A percentile compares a stretch with the other conserved stretches of the same genome.
phyloP scores from a whole-genome alignment of 352 stramenopile genomes.

The Albugo candida region DNA sequence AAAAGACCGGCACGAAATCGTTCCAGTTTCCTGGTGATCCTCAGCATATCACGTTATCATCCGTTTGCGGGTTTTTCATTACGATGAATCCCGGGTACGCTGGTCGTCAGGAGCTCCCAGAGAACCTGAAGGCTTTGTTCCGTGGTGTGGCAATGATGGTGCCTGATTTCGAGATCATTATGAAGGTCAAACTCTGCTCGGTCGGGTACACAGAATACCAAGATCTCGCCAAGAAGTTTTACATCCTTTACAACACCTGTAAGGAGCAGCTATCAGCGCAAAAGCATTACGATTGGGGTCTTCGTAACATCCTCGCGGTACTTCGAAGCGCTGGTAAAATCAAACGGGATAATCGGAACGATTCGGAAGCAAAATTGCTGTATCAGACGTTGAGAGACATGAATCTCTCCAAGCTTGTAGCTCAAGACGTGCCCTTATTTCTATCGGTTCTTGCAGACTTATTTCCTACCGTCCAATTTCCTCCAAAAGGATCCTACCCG shows the following conservation, averaged over 20 bases:
- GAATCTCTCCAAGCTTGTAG: slow-evolving; percentile 97
- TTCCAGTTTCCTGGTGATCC: slow-evolving; percentile 97
- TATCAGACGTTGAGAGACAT: slow-evolving; percentile 89
- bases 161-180: slow-evolving; percentile 85
- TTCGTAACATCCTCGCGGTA: slow-evolving; percentile 82
- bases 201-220: slow-evolving; percentile 88
- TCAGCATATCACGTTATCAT: slow-evolving; percentile 91
- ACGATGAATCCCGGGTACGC: slow-evolving; percentile 99
- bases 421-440: slow-evolving; percentile 96
- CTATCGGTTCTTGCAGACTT: slow-evolving; percentile 91
- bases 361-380: slow-evolving; percentile 73
- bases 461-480: slow-evolving; percentile 84
- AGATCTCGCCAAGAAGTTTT: slow-evolving; percentile 84
- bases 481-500: slow-evolving; percentile 90
- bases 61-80: slow-evolving; percentile 96
- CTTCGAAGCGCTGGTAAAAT: slow-evolving; percentile 79
- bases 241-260: slow-evolving; percentile 81
- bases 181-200: slow-evolving; percentile 91
- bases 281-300: slow-evolving; percentile 86
- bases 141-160: slow-evolving; percentile 85
- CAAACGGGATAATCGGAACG: slow-evolving; percentile 79
- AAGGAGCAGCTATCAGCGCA: slow-evolving; percentile 84
- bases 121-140: slow-evolving; percentile 96
- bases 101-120: slow-evolving; percentile 92
- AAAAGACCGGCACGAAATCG: slow-evolving; percentile 88